Evolutionary conservation across 768 basidiomycete genomes (phyloP), one percentile per base, ranked within the genome.

Genomic region (Termitomyces titanicus): DNA sequence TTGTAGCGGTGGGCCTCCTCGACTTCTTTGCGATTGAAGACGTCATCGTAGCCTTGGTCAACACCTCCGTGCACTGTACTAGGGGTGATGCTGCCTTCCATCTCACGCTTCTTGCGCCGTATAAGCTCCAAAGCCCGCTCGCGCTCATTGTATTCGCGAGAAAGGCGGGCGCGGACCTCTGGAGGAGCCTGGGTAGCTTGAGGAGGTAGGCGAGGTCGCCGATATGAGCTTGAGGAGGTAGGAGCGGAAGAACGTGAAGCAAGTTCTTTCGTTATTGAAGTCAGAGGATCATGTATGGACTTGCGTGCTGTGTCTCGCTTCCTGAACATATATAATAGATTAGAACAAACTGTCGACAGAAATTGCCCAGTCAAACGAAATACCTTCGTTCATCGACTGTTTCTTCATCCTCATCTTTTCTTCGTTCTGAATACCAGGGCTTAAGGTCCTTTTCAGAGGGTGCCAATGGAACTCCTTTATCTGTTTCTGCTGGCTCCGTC

Each of bases 381-480:
- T 53, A 79, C 80, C 75, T 67, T 68, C 62, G 58, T 42, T 72
- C 65, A 49, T 69, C 62, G 11, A 58, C 25, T 5, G 62, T 59
- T 43, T 68, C 65, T 22, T 63, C 65, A 12, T 45, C 29, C 9
- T 37, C 31, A 17, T 58, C 54, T 27, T 27, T 49, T 12, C 43
- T 51, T 42, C 59, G 48, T 57, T 60, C 69, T 15, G 78, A 78
- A 66, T 94, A 94, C 91, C 91, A 94, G 5, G 91, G 90, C 22
- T 83, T 85, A 11, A 91, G 79, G 58, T 94, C 92, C 62, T 90
- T 87, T 5, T 76, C 79, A 3, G 82, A 79, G 0, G 92, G 92
- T 1, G 86, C 90, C 5, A 93, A 74, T 2, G 88, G 76, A 8
- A 91, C 67, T 17, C 92, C 91, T 59, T 82, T 83, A 49, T 94